phyloP scores from a whole-genome alignment of 1,139 yeast species.

The Nakaseomyces uthaithaninus region DNA sequence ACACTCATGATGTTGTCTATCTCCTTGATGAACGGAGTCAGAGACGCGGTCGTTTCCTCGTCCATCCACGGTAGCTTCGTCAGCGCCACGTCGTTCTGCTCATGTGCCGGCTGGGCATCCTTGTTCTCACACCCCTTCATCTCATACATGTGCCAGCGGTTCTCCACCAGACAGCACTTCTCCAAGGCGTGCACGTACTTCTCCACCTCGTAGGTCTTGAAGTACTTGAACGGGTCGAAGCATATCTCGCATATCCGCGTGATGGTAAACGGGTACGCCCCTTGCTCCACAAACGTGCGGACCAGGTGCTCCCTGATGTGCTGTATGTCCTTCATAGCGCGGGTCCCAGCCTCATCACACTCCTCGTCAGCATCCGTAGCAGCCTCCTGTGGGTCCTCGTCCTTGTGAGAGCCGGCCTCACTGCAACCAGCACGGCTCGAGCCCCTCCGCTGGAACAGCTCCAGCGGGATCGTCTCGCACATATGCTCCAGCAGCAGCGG shows the following conservation, averaged over 20 bases:
- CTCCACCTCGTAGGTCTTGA: slow-evolving; percentile 20
- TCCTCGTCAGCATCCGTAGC: slow-evolving; percentile 6
- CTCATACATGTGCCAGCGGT: slow-evolving; percentile 7
- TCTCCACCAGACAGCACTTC: slow-evolving; percentile 23
- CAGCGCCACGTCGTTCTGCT: slow-evolving; percentile 29
- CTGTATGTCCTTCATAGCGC: slow-evolving; percentile 10
- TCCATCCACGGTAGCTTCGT: slow-evolving; percentile 44
- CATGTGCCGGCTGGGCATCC: slow-evolving; percentile 9
- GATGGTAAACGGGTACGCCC: slow-evolving; percentile 28
- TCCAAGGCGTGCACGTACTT: slow-evolving; percentile 28
- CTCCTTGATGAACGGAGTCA: slow-evolving; percentile 26
- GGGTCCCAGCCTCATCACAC: slow-evolving; percentile 3
- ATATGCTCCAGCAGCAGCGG: slow-evolving; percentile 22
- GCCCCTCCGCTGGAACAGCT: slow-evolving; percentile 14
- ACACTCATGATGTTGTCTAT: slow-evolving; percentile 30
- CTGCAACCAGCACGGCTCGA: not conserved
- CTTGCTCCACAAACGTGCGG: slow-evolving; percentile 15
- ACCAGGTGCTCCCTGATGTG: slow-evolving; percentile 14
- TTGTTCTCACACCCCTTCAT: slow-evolving; percentile 5
- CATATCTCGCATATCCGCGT: slow-evolving; percentile 29
- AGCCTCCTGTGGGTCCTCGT: not conserved
- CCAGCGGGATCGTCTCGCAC: slow-evolving; percentile 24
- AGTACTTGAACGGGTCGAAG: slow-evolving; percentile 30
- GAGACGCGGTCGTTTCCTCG: slow-evolving; percentile 21
- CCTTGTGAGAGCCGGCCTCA: not conserved